A percentile compares a stretch with the other conserved stretches of the same genome.
Evolutionary conservation across 2,329 filamentous ascomycete genomes (phyloP).

Genomic region (Berkeleyomyces rouxiae): DNA sequence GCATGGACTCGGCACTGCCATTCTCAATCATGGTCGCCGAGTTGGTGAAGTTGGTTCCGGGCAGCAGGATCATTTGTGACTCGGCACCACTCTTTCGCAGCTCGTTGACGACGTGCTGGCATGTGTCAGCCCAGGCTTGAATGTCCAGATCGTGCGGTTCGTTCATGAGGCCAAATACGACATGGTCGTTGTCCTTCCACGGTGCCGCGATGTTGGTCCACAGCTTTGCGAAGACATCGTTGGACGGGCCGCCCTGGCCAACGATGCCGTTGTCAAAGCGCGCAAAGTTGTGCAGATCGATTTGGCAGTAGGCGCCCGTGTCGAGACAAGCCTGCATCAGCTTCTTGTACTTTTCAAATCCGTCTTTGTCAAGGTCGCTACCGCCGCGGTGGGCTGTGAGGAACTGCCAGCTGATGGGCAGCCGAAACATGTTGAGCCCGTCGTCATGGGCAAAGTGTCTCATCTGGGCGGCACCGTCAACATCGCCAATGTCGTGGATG

Average conservation of each 20-base stretch:
- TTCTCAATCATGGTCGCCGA: conserved; percentile 31
- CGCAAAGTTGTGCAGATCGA: conserved; percentile 43
- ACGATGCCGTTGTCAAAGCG: conserved; percentile 46
- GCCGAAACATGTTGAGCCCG: conserved; percentile 37
- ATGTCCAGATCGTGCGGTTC: conserved; percentile 47
- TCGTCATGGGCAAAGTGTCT: conserved; percentile 36
- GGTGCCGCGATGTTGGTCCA: conserved; percentile 42
- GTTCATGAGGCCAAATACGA: conserved; percentile 54
- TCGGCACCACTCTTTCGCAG: conserved; percentile 49
- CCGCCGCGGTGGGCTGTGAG: conserved; percentile 37
- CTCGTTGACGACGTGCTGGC: conserved; percentile 46
- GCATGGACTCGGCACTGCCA: conserved; percentile 34
- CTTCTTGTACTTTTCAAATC: conserved; percentile 35
- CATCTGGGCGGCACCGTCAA: conserved; percentile 34
- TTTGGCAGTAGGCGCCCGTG: conserved; percentile 40
- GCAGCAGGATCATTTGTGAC: conserved; percentile 45
- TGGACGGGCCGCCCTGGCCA: conserved; percentile 46
- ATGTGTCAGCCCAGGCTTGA: conserved; percentile 38
- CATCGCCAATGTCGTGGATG: conserved; percentile 17
- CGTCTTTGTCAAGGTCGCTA: conserved; percentile 30
- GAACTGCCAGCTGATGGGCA: conserved; percentile 40
- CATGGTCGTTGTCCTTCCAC: conserved; percentile 35
- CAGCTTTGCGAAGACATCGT: conserved; percentile 39
- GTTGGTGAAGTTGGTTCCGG: conserved; percentile 42
- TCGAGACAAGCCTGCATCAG: conserved; percentile 39